Conservation (phyloP, 2,329 filamentous ascomycete genomes). For the Botrytis fabae region DNA sequence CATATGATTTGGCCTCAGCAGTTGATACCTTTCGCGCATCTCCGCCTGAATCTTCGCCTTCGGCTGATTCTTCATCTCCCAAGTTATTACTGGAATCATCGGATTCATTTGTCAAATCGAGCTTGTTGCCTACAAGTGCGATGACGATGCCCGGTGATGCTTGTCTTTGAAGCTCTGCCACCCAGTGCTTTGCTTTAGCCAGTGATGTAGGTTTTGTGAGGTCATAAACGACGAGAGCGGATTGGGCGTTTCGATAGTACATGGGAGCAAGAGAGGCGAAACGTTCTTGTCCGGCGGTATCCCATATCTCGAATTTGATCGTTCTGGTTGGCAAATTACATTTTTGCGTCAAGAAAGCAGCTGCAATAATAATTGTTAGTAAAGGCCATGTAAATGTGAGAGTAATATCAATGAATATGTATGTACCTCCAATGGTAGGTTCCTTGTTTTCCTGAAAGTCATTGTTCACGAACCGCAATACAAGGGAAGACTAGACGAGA, state of each 20-base stretch:
- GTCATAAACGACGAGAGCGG: conserved; percentile 96
- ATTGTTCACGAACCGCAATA: conserved; percentile 98
- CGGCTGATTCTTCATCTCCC: conserved; percentile 48
- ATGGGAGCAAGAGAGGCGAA: conserved; percentile 96
- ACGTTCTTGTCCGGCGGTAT: conserved; percentile 95
- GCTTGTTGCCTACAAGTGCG: conserved; percentile 93
- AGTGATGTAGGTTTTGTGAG: conserved; percentile 95
- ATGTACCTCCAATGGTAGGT: conserved; percentile 91
- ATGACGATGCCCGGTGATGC: conserved; percentile 96
- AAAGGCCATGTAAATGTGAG: background rate
- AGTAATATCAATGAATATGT: conserved; percentile 1
- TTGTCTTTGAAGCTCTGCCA: conserved; percentile 94
- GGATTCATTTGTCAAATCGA: conserved; percentile 74
- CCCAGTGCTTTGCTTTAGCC: conserved; percentile 98
- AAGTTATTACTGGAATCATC: conserved; percentile 50
- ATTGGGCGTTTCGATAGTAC: conserved; percentile 99
- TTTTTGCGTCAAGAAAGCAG: conserved; percentile 98
- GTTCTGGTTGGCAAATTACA: conserved; percentile 92
- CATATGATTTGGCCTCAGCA: conserved; percentile 89
- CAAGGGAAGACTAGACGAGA: conserved; percentile 76
- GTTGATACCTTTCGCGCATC: conserved; percentile 86
- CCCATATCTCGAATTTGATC: conserved; percentile 96
- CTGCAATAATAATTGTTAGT: conserved; percentile 48
- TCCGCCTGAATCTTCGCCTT: conserved; percentile 61
- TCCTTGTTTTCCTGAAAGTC: conserved; percentile 99